A percentile compares a stretch with the other conserved stretches of the same genome.
Conservation (phyloP, 2,329 filamentous ascomycete species). For the Aureobasidium sp. region DNA sequence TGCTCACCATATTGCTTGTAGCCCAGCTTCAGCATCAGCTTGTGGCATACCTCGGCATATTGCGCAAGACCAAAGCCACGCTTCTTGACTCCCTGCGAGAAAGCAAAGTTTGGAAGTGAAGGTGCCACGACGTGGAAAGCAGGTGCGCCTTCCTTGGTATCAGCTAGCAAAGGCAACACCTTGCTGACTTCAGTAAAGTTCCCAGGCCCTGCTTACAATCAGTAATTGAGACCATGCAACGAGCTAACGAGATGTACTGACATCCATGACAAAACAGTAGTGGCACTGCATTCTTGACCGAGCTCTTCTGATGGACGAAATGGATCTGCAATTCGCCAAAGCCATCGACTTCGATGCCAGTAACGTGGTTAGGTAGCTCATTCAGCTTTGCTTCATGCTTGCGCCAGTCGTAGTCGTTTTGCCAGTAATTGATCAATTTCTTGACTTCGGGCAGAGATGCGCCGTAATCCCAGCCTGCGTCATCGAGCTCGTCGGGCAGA, state of each 20-base stretch:
- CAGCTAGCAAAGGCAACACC: conserved; percentile 48
- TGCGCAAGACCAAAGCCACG: conserved; percentile 51
- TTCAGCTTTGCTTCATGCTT: conserved; percentile 52
- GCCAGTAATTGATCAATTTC: conserved; percentile 50
- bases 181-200: conserved; percentile 60
- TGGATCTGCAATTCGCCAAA: conserved; percentile 55
- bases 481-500: conserved; percentile 28
- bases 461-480: conserved; percentile 49
- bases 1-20: conserved; percentile 49
- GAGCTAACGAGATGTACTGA: background rate
- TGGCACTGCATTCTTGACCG: conserved; percentile 47
- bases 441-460: conserved; percentile 52
- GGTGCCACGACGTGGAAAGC: conserved; percentile 43
- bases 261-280: conserved; percentile 61
- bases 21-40: conserved; percentile 59
- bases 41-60: conserved; percentile 57
- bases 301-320: conserved; percentile 52
- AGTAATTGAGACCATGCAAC: background rate
- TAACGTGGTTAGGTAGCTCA: conserved; percentile 50
- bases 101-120: conserved; percentile 49
- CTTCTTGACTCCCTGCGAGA: conserved; percentile 39
- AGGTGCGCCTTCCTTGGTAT: conserved; percentile 44
- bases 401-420: conserved; percentile 52
- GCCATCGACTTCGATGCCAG: conserved; percentile 45
- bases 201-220: conserved; percentile 42